Percentiles rank a stretch among this genome's conserved stretches.
These are phyloP conservation scores for Salvia rosmarinus DNA, from an alignment of 257 asterid species.

Conservation along the genomic window DNA sequence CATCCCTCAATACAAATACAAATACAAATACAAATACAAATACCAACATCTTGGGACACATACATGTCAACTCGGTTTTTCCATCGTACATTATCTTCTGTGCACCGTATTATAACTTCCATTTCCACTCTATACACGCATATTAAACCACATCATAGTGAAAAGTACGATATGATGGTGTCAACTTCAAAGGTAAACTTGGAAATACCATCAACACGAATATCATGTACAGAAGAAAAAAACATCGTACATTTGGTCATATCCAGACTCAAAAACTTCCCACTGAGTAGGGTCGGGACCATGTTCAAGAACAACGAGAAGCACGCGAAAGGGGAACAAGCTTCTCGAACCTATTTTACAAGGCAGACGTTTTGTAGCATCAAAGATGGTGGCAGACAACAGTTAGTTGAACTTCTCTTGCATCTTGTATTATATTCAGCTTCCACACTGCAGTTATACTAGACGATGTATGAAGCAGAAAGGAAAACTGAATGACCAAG, in stretches of 20 bases:
- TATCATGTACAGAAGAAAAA: conserved; percentile 2
- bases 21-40: too few relatives aligned
- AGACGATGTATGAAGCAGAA: conserved; percentile 14
- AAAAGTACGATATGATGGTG: not conserved
- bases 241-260: not conserved
- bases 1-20: not conserved
- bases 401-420: not conserved
- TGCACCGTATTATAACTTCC: too few relatives aligned
- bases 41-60: too few relatives aligned
- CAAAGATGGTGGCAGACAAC: not conserved
- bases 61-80: not conserved
- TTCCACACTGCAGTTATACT: not conserved
- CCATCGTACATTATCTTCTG: too few relatives aligned
- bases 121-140: too few relatives aligned
- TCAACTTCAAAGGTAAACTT: not conserved
- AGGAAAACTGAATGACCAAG: not conserved
- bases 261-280: not conserved
- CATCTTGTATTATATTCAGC: not conserved
- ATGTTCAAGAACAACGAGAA: conserved; percentile 2
- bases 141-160: too few relatives aligned
- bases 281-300: not conserved
- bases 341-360: conserved; percentile 6
- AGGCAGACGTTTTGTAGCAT: not conserved
- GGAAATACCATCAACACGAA: not conserved
- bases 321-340: not conserved